These are phyloP conservation scores for Ogataea allantospora DNA, from an alignment of 805 yeast genomes.

Conservation along the genomic window DNA sequence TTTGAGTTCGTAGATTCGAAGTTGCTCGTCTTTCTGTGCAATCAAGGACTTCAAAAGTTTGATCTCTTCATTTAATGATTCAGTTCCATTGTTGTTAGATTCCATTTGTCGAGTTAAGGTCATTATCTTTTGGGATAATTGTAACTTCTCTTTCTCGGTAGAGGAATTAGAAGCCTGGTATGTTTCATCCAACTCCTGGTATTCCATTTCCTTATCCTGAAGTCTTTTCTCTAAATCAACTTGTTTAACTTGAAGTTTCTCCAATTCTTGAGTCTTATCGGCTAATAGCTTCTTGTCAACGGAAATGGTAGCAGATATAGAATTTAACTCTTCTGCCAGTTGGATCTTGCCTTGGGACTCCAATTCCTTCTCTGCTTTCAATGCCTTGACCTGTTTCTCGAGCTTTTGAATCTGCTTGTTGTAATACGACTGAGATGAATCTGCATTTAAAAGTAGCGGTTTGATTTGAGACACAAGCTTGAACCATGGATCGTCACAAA, in stretches of 20 bases:
- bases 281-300: conserved; percentile 32
- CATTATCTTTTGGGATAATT: conserved; percentile 20
- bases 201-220: conserved; percentile 7
- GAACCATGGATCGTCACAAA: conserved; percentile 74
- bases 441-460: conserved; percentile 55
- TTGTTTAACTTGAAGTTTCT: conserved; percentile 7
- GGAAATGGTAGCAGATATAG: conserved; percentile 28
- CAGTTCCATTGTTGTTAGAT: conserved; percentile 10
- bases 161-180: conserved; percentile 8
- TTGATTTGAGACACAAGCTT: conserved; percentile 64
- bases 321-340: conserved; percentile 34
- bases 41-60: conserved; percentile 28
- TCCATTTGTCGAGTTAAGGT: conserved; percentile 20
- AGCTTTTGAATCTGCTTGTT: conserved; percentile 54
- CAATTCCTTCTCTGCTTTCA: conserved; percentile 38
- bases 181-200: conserved; percentile 10
- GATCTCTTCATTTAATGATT: conserved; percentile 31
- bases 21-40: conserved; percentile 35
- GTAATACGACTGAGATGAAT: conserved; percentile 44
- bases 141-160: conserved; percentile 16
- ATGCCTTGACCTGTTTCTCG: conserved; percentile 51
- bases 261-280: conserved; percentile 28
- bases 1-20: conserved; percentile 32
- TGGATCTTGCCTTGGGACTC: conserved; percentile 45
- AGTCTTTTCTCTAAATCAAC: conserved; percentile 17